Evolutionary conservation across 352 stramenopile species (phyloP), one percentile per base, ranked within the genome.

Genomic region (Blastocystis hominis): DNA sequence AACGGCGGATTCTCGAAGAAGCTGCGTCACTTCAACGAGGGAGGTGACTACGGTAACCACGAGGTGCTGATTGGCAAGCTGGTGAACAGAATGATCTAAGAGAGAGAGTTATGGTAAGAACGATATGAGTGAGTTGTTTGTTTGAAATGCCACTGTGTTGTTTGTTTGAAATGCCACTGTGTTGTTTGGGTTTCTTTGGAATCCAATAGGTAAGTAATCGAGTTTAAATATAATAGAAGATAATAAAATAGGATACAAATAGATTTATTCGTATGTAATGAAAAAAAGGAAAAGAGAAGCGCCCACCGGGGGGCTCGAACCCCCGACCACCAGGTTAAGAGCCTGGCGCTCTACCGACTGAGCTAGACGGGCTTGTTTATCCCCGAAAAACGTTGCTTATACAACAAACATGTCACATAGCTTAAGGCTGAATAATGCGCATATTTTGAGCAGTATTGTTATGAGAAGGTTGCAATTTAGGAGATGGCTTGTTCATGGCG

Each of bases 401-500:
- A 20, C 46, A 38, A 70, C 62, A 70, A 70, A 70, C 62, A 70
- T 42, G n/a, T 40, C 30, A 15, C 6, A 54, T 17, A 76, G 64
- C 36, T 76, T 76, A 76, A 34, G 64, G 64, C 64, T 76, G 64
- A 55, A 50, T 55, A 50, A 76, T 55, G 34, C 34, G 64, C 17
- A 50, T 30, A n/a, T 56, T 76, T 40, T 76, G 64, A n/a, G 20
- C 34, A 2, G 17, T 50, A 55, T 76, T 76, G 4, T 20, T 70
- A 34, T 34, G 64, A 17, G 34, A 24, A 3, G 64, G n/a, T 34
- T 76, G 64, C 36, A 76, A 40, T 34, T 76, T 76, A 24, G 64
- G 64, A 76, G 64, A 76, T 10, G 64, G 64, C 64, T 76, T 76
- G 24, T 72, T 72, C 47, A 55, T 34, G 4, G 2, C 24, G 47